phyloP scores from a whole-genome alignment of 2,329 filamentous ascomycete species.

The Ceratocystiopsis brevicomis region DNA sequence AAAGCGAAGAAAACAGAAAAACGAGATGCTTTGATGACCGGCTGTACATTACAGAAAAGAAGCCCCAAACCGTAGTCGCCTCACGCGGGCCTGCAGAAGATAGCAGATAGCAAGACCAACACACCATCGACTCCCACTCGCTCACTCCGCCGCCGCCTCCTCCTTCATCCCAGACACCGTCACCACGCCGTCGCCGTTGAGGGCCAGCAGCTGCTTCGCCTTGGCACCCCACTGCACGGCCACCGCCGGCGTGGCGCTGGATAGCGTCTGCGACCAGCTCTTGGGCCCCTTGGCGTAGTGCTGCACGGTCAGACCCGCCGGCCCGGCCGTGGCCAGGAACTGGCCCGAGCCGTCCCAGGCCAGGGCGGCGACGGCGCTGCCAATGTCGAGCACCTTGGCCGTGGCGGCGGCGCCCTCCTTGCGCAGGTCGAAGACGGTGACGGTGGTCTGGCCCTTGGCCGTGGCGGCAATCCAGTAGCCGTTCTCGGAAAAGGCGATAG shows the following conservation, averaged over 20 bases:
- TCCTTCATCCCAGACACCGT: constrained; percentile 45
- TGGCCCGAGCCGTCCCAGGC: constrained; percentile 92
- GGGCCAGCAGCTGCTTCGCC: constrained; percentile 54
- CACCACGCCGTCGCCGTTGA: constrained; percentile 58
- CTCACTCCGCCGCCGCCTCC: too few relatives aligned
- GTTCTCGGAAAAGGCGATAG: constrained; percentile 82
- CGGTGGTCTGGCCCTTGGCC: constrained; percentile 54
- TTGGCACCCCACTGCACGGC: constrained; percentile 60
- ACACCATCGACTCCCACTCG: too few relatives aligned
- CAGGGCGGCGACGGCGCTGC: constrained; percentile 59
- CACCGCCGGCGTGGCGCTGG: constrained; percentile 53
- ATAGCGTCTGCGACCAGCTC: constrained; percentile 72
- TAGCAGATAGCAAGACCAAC: too few relatives aligned
- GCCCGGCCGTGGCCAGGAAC: constrained; percentile 67
- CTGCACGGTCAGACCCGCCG: constrained; percentile 67
- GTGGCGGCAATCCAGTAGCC: constrained; percentile 86
- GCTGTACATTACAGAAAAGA: too few relatives aligned
- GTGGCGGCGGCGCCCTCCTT: constrained; percentile 70
- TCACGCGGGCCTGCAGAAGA: too few relatives aligned
- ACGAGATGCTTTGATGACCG: too few relatives aligned
- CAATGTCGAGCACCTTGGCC: constrained; percentile 72
- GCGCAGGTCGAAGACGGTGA: constrained; percentile 81
- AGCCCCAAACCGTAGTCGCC: too few relatives aligned
- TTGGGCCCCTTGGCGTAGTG: constrained; percentile 78
- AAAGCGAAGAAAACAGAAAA: too few relatives aligned